Conservation (phyloP, 1,284 basidiomycete species). For the Rhodotorula sp. region DNA sequence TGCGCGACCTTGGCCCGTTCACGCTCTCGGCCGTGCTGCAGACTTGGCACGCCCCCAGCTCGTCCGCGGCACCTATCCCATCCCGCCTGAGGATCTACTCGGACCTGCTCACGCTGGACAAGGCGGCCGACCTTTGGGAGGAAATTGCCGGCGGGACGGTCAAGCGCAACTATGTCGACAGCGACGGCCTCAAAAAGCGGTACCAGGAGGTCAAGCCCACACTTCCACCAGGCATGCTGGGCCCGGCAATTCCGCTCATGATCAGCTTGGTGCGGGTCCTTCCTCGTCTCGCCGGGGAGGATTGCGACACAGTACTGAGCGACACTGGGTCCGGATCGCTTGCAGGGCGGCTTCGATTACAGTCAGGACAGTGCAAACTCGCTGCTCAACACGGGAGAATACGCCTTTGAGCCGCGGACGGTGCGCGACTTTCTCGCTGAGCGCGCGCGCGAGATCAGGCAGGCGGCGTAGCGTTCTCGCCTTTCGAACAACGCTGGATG, state of each 20-base stretch:
- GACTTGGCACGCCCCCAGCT: not conserved
- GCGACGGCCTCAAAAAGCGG: not conserved
- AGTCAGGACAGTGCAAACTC: not conserved
- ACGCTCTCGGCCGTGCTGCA: slow-evolving; percentile 23
- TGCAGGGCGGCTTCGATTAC: slow-evolving; percentile 18
- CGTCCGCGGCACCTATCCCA: slow-evolving; percentile 1
- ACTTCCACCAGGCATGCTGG: not conserved
- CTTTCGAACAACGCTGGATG: too few species aligned
- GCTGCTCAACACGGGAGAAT: slow-evolving; percentile 8
- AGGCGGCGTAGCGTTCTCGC: not conserved
- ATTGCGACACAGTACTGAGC: too few species aligned
- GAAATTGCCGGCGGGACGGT: slow-evolving; percentile 6
- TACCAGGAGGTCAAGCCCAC: slow-evolving; percentile 24
- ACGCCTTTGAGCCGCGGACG: slow-evolving; percentile 1
- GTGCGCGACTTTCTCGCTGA: slow-evolving; percentile 4
- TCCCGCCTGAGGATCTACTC: slow-evolving; percentile 4
- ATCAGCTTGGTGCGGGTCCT: not conserved
- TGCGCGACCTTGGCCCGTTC: slow-evolving; percentile 8
- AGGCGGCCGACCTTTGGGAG: slow-evolving; percentile 15
- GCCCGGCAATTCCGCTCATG: slow-evolving; percentile 12
- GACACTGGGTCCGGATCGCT: too few species aligned
- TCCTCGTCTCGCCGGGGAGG: too few species aligned
- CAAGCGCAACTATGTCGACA: not conserved
- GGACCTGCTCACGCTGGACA: slow-evolving; percentile 12
- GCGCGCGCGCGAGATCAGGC: slow-evolving; percentile 3